Conservation (phyloP, 768 basidiomycete genomes). For the Cantharellus anzutake region DNA sequence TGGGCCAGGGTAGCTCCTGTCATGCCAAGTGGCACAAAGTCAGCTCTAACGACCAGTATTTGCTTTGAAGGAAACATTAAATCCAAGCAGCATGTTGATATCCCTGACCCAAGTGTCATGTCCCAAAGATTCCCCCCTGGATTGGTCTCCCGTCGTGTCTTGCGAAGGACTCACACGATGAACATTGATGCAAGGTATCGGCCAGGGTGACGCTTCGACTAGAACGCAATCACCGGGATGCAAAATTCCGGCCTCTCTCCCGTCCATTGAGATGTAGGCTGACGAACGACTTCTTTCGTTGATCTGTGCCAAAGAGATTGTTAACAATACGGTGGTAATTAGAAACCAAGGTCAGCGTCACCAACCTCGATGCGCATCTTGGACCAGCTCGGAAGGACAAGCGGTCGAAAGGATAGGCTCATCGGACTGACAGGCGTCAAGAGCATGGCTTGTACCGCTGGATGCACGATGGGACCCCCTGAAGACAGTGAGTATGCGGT, state of each 20-base stretch:
- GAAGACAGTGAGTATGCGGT: conserved; percentile 93
- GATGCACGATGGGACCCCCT: conserved; percentile 91
- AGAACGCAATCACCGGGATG: conserved; percentile 72
- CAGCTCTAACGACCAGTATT: conserved; percentile 3
- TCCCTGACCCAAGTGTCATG: conserved; percentile 95
- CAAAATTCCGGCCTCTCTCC: conserved; percentile 64
- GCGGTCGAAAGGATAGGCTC: conserved; percentile 76
- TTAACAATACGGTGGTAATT: too few species aligned
- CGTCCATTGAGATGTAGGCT: conserved; percentile 87
- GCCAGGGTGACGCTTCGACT: conserved; percentile 68
- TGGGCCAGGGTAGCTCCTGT: too few species aligned
- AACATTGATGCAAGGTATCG: conserved; percentile 89
- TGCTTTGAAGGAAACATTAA: conserved; percentile 69
- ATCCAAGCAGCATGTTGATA: conserved; percentile 85
- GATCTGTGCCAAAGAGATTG: conserved; percentile 30
- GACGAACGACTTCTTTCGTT: conserved; percentile 69
- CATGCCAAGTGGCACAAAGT: too few species aligned
- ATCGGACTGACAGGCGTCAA: conserved; percentile 93
- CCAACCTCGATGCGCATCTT: conserved; percentile 8
- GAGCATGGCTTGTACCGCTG: conserved; percentile 73
- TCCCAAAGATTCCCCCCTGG: background rate
- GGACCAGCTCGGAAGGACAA: conserved; percentile 52
- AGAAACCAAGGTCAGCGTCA: too few species aligned
- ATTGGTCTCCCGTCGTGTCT: background rate
- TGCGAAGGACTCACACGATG: conserved; percentile 31